Base-by-base conservation (phyloP, 805 yeast genomes). In the Candida michaelii region DNA sequence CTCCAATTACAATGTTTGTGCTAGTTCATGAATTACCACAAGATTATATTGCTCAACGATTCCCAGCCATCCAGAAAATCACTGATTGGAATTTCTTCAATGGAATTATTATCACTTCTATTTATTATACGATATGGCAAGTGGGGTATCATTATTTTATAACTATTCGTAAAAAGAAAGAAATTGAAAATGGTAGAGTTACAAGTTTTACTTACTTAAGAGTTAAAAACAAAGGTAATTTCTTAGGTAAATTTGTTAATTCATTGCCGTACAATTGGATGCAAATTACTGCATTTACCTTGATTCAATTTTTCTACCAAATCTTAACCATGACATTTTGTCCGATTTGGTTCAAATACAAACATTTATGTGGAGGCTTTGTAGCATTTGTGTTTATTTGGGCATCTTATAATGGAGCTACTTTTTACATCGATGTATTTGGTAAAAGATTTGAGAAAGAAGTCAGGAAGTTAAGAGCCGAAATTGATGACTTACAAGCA, bases 351-450 rank as follows among this genome's bases (percentile, higher is more conserved):
- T 87, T 87, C 63, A 71, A 75, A 33, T 77, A 82, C 59, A 82
- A 83, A 54, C 63, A 66, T 33, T 77, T 86, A 1, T 87, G 93
- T 18, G 78, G 83, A 0, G 50, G 72, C 0, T 90, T 89, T 56
- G 73, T 91, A 49, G 63, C 79, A 1, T 72, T 76, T 39, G 87
- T 91, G n/a, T 89, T 90, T 52, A 60, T 82, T 35, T 75, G 79
- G 60, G 95, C 98, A 1, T 73, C 89, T 31, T 89, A 84, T 60
- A 90, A 93, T 51, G 99, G 99, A 21, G 99, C 98, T 2, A 88
- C 96, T 0, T 91, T 88, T 59, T 91, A 91, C 60, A 75, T 93
- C 43, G 98, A 91, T 55, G 83, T 84, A 39, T 93, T 89, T 64
- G 98, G 98, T 15, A 85, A 82, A 59, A 77, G 90, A 50, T 82